These are phyloP conservation scores for Nectriaceae sp. DNA, from an alignment of 2,329 filamentous ascomycete species.

Conservation along the genomic window DNA sequence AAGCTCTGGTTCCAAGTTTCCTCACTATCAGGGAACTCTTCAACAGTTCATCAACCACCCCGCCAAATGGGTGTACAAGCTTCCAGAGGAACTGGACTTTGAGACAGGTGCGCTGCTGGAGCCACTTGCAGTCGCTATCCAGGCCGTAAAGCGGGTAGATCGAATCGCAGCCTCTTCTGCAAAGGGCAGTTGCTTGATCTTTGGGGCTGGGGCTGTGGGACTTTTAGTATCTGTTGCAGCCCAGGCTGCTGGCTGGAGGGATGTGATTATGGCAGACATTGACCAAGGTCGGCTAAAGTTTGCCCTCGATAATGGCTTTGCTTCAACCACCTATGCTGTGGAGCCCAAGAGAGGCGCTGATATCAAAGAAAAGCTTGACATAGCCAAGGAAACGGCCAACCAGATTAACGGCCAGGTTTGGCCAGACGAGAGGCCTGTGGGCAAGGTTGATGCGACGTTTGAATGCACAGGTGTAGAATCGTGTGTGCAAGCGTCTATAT, in stretches of 20 bases:
- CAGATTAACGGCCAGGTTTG: background rate
- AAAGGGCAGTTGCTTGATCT: background rate
- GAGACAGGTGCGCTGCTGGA: slow-evolving; percentile 7
- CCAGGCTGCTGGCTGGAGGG: background rate
- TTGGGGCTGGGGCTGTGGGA: background rate
- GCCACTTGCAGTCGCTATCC: slow-evolving; percentile 3
- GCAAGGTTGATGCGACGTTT: slow-evolving; percentile 10
- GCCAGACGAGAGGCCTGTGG: background rate
- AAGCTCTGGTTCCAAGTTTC: slow-evolving; percentile 58
- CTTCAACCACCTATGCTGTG: background rate
- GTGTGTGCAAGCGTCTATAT: slow-evolving; percentile 15
- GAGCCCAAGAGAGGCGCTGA: background rate
- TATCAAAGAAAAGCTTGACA: background rate
- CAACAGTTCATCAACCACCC: slow-evolving; percentile 61
- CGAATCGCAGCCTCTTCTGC: background rate
- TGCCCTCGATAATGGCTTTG: background rate
- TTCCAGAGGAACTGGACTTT: slow-evolving; percentile 2
- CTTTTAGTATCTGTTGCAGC: background rate
- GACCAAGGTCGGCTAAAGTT: background rate
- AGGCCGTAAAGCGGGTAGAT: background rate
- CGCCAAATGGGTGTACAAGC: slow-evolving; percentile 56
- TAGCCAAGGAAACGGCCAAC: slow-evolving; percentile 12
- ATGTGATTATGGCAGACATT: background rate
- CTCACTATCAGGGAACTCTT: slow-evolving; percentile 58
- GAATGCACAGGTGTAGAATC: slow-evolving; percentile 23